These are phyloP conservation scores for Arthroderma sp. DNA, from an alignment of 2,329 filamentous ascomycete genomes.

Conservation along the genomic window DNA sequence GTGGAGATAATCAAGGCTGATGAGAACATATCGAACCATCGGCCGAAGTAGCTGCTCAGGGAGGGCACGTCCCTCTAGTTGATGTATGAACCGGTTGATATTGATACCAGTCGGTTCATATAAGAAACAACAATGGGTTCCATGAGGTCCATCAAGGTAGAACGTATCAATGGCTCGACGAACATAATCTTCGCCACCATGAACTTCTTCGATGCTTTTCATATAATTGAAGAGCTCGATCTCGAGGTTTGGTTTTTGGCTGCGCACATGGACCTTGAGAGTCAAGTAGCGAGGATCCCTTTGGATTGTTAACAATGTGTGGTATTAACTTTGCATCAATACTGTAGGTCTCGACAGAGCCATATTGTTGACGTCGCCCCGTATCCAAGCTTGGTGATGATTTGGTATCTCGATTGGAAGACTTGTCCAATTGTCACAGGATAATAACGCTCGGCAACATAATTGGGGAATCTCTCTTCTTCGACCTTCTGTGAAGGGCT, in stretches of 20 bases:
- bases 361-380: conserved; percentile 15
- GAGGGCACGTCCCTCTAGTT: neutral
- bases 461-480: conserved; percentile 9
- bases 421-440: conserved; percentile 8
- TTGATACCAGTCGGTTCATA: conserved; percentile 11
- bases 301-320: neutral
- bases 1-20: conserved; percentile 3
- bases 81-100: conserved; percentile 5
- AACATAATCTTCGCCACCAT: conserved; percentile 13
- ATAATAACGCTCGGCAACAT: conserved; percentile 9
- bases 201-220: conserved; percentile 5
- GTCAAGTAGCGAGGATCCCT: conserved; percentile 6
- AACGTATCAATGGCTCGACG: conserved; percentile 16
- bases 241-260: neutral
- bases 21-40: conserved; percentile 1
- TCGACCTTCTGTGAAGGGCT: conserved; percentile 5
- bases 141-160: conserved; percentile 12
- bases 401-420: conserved; percentile 10
- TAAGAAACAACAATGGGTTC: conserved; percentile 14
- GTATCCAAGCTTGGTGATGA: conserved; percentile 15
- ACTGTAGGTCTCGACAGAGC: conserved; percentile 13
- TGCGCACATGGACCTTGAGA: conserved; percentile 1
- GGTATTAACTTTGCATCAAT: neutral
- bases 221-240: neutral
- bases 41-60: neutral